A percentile compares a stretch with the other conserved stretches of the same genome.
These are phyloP conservation scores for Ramularia collo-cygni DNA, from an alignment of 2,329 filamentous ascomycete species.

Conservation along the genomic window DNA sequence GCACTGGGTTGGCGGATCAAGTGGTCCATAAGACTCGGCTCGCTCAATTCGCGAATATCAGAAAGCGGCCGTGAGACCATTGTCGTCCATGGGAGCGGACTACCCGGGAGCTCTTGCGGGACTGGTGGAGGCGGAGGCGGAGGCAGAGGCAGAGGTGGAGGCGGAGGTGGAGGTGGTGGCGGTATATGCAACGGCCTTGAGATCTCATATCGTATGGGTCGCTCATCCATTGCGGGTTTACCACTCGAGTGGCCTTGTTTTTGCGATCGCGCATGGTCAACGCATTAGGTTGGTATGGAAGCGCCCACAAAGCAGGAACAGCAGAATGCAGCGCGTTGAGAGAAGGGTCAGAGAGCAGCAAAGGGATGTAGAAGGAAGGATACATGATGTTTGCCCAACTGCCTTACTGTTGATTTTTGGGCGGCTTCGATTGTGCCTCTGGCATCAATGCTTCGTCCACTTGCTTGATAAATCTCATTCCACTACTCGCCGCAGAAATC, in stretches of 20 bases:
- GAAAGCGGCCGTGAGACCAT: slow-evolving; percentile 39
- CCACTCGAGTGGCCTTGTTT: background rate
- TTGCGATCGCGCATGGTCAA: too few relatives aligned
- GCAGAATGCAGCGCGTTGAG: too few relatives aligned
- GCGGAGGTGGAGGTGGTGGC: slow-evolving; percentile 9
- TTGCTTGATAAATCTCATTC: too few relatives aligned
- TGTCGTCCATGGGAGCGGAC: slow-evolving; percentile 18
- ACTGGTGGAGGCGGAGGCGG: slow-evolving; percentile 2
- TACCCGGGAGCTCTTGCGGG: slow-evolving; percentile 2
- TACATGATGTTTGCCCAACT: too few relatives aligned
- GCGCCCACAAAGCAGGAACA: too few relatives aligned
- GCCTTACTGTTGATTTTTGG: too few relatives aligned
- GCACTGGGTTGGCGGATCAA: slow-evolving; percentile 6
- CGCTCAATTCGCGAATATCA: slow-evolving; percentile 45
- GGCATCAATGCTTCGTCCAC: too few relatives aligned
- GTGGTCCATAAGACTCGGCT: slow-evolving; percentile 37
- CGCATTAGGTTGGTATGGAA: too few relatives aligned
- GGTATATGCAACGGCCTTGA: slow-evolving; percentile 17
- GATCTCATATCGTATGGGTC: slow-evolving; percentile 16
- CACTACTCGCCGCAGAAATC: too few relatives aligned
- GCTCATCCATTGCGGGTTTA: slow-evolving; percentile 11
- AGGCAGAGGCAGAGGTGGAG: slow-evolving; percentile 12
- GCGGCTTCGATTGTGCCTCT: too few relatives aligned
- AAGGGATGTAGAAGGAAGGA: too few relatives aligned
- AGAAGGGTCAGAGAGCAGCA: too few relatives aligned